Base-by-base conservation (phyloP, 768 basidiomycete species). In the Podaxis mareebaensis region DNA sequence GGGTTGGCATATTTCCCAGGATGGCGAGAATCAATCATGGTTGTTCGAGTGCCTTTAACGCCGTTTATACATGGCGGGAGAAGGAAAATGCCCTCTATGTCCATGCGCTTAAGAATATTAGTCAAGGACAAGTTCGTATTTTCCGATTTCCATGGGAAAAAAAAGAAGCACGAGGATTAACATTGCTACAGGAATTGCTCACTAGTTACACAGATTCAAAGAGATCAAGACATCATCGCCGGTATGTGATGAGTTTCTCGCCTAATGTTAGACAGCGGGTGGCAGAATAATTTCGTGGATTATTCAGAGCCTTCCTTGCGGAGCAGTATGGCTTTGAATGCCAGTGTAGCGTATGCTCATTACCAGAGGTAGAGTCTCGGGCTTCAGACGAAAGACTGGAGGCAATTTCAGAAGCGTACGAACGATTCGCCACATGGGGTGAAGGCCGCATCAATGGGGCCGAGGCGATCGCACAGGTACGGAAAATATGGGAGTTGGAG, bases 1-100 rank as follows among this genome's bases (percentile, higher is more conserved):
- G 73, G 20, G 83, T 83, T 3, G 88, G 87, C 0, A 76, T 91
- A n/a, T 90, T 89, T 70, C 87, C 87, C n/a, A 76, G 71, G 22
- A 87, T 85, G 80, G 86, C 87, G 12, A 78, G 88, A 48, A 66
- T 90, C 64, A 91, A 91, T 66, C 89, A 90, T 65, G 88, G 85
- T 0, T 90, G 88, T 68, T 83, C 87, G 3, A 77, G 80, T 58
- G 86, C 86, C 5, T 90, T 91, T 75, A 89, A 89, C 71, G 79
- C 78, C 4, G 84, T 89, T 12, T 90, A 90, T 68, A 78, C 78
- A 0, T 90, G 84, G 84, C 76, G 85, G 55, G 79, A 82, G 49
- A 69, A 74, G 30, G 84, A 86, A 60, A 69, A 73, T 11, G 72
- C 73, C 3, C 67, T 88, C 22, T 80, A 85, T 39, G 83, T 90